Conservation (phyloP, 129 eudicot species). For the Artemisia tridentata region DNA sequence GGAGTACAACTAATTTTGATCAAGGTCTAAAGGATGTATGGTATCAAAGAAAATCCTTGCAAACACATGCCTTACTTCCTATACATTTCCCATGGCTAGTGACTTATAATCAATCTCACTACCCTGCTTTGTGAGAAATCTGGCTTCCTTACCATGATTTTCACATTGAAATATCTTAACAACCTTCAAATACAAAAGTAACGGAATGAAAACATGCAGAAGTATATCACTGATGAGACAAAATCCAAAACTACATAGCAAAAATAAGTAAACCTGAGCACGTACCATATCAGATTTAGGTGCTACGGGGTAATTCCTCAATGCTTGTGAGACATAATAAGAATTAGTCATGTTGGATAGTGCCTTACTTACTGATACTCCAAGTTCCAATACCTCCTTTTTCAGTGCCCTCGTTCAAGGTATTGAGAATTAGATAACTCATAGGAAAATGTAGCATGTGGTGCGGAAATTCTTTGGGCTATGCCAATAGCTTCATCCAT, state of each 20-base stretch:
- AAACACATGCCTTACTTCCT: slow-evolving; percentile 79
- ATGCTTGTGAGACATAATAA: slow-evolving; percentile 58
- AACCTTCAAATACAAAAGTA: too few relatives aligned
- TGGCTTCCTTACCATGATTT: too few relatives aligned
- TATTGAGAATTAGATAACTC: slow-evolving; percentile 55
- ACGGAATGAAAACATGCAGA: too few relatives aligned
- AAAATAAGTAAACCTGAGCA: too few relatives aligned
- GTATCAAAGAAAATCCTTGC: slow-evolving; percentile 91
- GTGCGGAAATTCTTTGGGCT: slow-evolving; percentile 50
- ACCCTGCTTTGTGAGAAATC: too few relatives aligned
- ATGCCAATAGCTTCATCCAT: slow-evolving; percentile 65
- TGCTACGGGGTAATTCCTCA: too few relatives aligned
- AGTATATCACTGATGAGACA: too few relatives aligned
- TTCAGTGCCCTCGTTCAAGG: slow-evolving; percentile 35
- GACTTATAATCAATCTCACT: slow-evolving; percentile 55
- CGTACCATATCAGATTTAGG: too few relatives aligned
- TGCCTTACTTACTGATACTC: slow-evolving; percentile 48
- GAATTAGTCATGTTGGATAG: slow-evolving; percentile 60
- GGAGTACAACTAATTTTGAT: neutral
- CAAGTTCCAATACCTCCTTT: slow-evolving; percentile 56
- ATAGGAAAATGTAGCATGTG: too few relatives aligned
- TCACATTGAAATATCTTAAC: too few relatives aligned
- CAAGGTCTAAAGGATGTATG: slow-evolving; percentile 49
- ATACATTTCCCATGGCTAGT: slow-evolving; percentile 61
- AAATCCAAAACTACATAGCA: too few relatives aligned